Conservation (phyloP, 2,329 filamentous ascomycete species). For the Epichloe uncinata region DNA sequence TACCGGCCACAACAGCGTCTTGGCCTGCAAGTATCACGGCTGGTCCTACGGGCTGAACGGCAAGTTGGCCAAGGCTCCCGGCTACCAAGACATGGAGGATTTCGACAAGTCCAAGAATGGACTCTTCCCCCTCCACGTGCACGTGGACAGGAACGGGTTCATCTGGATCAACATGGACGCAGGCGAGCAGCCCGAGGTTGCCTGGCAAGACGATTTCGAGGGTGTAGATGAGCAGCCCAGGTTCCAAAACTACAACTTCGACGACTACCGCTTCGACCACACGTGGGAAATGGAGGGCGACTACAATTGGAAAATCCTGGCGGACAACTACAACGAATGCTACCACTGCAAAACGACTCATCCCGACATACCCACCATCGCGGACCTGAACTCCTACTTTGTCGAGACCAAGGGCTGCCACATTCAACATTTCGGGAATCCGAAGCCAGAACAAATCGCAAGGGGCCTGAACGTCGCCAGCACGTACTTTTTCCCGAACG, state of each 20-base stretch:
- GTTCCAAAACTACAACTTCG: conserved; percentile 32
- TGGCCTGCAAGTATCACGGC: conserved; percentile 48
- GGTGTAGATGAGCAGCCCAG: conserved; percentile 32
- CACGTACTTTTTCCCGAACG: conserved; percentile 38
- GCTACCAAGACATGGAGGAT: conserved; percentile 39
- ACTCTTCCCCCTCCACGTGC: conserved; percentile 40
- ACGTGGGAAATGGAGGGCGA: conserved; percentile 41
- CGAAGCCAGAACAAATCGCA: conserved; percentile 33
- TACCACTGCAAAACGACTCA: conserved; percentile 50
- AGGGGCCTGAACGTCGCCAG: conserved; percentile 30
- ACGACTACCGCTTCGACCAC: conserved; percentile 44
- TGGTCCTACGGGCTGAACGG: conserved; percentile 48
- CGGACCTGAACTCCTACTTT: conserved; percentile 41
- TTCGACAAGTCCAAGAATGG: conserved; percentile 44
- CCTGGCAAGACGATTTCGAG: conserved; percentile 39
- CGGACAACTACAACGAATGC: conserved; percentile 54
- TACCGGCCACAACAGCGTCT: conserved; percentile 35
- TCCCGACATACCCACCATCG: conserved; percentile 42
- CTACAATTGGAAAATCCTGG: conserved; percentile 48
- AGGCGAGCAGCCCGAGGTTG: conserved; percentile 28
- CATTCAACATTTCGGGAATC: conserved; percentile 36
- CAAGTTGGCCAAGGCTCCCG: conserved; percentile 45
- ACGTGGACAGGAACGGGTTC: conserved; percentile 40
- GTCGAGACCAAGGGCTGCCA: conserved; percentile 34
- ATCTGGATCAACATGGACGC: conserved; percentile 46